Base-by-base conservation (phyloP, 441 rosid species). In the Bocquillonia castaneifolia region DNA sequence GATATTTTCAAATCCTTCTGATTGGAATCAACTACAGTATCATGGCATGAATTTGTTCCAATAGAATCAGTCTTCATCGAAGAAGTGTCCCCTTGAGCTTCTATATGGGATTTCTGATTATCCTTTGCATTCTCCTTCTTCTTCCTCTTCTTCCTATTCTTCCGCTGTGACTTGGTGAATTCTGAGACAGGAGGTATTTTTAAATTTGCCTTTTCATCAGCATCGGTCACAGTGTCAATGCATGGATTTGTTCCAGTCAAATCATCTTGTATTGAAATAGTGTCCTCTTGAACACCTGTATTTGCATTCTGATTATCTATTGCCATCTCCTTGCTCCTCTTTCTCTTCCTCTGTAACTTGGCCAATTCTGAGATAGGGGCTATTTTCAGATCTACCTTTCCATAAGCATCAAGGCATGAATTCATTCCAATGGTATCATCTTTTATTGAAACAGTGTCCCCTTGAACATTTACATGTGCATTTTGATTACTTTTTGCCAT, bases 251-350 rank as follows among this genome's bases (percentile, higher is more conserved):
- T n/a, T n/a, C n/a, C n/a, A n/a, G n/a, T n/a, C n/a, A n/a, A n/a
- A n/a, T n/a, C n/a, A n/a, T n/a, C n/a, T n/a, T n/a, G n/a, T n/a
- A n/a, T n/a, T n/a, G n/a, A n/a, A n/a, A n/a, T n/a, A n/a, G n/a
- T n/a, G n/a, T n/a, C n/a, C n/a, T n/a, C n/a, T n/a, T n/a, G n/a
- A n/a, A n/a, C n/a, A n/a, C n/a, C n/a, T n/a, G n/a, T n/a, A n/a
- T n/a, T n/a, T n/a, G n/a, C n/a, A n/a, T n/a, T n/a, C n/a, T n/a
- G n/a, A n/a, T n/a, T n/a, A n/a, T n/a, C n/a, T n/a, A n/a, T n/a
- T n/a, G n/a, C n/a, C n/a, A n/a, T n/a, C n/a, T n/a, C n/a, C 53
- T 53, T 71, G 74, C 53, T 50, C 44, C 17, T 48, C 29, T 10
- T 18, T n/a, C 31, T 50, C 26, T 50, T 20, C 31, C n/a, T 48